phyloP scores from a whole-genome alignment of 1,139 yeast species.

The Pichia sp. region DNA sequence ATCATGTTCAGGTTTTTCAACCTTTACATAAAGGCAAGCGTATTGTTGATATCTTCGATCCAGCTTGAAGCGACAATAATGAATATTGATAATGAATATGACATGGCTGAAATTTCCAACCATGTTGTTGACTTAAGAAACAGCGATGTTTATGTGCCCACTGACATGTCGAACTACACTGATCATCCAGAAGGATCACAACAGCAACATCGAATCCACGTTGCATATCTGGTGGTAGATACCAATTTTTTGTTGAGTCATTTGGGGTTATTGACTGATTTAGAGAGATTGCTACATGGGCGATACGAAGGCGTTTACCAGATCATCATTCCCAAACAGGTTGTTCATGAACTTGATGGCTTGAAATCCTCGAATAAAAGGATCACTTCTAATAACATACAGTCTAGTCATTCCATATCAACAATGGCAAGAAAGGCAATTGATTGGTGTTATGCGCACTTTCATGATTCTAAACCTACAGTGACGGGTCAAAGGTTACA shows the following conservation, averaged over 20 bases:
- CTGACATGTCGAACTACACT: slow-evolving; percentile 1
- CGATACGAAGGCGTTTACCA: slow-evolving; percentile 35
- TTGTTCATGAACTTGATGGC: slow-evolving; percentile 73
- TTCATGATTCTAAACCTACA: slow-evolving; percentile 44
- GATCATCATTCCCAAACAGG: slow-evolving; percentile 63
- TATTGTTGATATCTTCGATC: too few relatives aligned
- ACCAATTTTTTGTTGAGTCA: slow-evolving; percentile 74
- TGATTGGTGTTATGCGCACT: slow-evolving; percentile 63
- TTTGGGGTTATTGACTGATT: slow-evolving; percentile 44
- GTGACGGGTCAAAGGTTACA: slow-evolving; percentile 60
- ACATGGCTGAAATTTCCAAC: slow-evolving; percentile 6
- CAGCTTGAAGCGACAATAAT: too few relatives aligned
- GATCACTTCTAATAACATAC: slow-evolving; percentile 4
- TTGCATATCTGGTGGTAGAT: slow-evolving; percentile 50
- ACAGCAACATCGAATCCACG: not conserved
- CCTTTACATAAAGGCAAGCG: too few relatives aligned
- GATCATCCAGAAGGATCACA: too few relatives aligned
- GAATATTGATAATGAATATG: slow-evolving; percentile 8
- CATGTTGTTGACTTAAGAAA: slow-evolving; percentile 4
- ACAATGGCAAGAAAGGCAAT: slow-evolving; percentile 66
- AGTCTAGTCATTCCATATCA: slow-evolving; percentile 32
- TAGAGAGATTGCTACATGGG: slow-evolving; percentile 33
- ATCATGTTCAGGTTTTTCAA: too few relatives aligned
- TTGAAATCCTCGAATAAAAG: slow-evolving; percentile 41
- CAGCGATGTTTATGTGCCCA: slow-evolving; percentile 4